These are phyloP conservation scores for Yueomyces sp. DNA, from an alignment of 1,139 yeast genomes.

Conservation along the genomic window DNA sequence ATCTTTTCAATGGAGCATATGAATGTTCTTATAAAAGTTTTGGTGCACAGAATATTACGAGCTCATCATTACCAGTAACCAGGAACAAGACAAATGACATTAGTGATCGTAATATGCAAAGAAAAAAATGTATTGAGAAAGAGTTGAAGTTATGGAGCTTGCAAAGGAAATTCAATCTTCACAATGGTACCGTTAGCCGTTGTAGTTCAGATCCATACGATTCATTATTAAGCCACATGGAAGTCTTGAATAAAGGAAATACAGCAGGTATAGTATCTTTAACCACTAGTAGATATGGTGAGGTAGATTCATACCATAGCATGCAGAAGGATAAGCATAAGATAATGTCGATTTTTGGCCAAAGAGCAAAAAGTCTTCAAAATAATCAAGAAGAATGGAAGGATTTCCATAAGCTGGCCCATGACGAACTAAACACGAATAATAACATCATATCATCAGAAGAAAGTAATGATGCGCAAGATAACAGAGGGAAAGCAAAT, in stretches of 20 bases:
- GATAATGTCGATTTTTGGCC: constrained; percentile 7
- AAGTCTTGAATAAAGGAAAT: constrained; percentile 16
- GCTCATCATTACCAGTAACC: no score
- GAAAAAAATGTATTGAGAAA: constrained; percentile 6
- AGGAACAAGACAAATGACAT: neutral
- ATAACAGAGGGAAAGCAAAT: no score
- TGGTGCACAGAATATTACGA: no score
- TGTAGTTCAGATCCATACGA: constrained; percentile 15
- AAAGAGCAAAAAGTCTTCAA: constrained; percentile 1
- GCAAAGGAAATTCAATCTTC: constrained; percentile 14
- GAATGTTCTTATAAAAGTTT: no score
- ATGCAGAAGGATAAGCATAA: constrained; percentile 9
- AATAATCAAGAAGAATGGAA: constrained; percentile 1
- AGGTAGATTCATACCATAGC: constrained; percentile 12
- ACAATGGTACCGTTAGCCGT: constrained; percentile 13
- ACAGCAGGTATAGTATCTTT: constrained; percentile 16
- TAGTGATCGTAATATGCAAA: constrained; percentile 3
- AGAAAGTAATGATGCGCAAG: no score
- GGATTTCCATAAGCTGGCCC: neutral
- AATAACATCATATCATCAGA: no score
- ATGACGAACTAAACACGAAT: no score
- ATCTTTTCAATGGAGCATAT: no score
- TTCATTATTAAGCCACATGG: constrained; percentile 15
- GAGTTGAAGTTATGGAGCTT: constrained; percentile 17
- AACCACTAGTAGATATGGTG: constrained; percentile 21